Evolutionary conservation across 305 asterid genomes (phyloP).

Genomic region (Solanum hybrid): DNA sequence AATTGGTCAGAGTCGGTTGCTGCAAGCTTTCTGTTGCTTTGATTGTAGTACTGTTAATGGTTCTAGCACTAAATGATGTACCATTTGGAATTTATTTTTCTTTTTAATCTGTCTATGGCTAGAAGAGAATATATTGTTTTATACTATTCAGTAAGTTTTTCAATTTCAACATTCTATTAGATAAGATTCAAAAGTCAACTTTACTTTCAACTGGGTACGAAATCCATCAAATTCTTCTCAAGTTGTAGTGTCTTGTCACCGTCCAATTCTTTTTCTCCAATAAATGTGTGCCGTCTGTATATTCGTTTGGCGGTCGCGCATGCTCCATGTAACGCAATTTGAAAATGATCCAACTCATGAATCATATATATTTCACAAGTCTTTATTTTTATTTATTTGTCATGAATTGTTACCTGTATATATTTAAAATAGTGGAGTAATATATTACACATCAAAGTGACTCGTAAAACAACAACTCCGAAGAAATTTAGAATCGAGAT

Average conservation of each 20-base stretch:
- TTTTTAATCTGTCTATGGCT: too few relatives aligned
- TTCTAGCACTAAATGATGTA: not conserved
- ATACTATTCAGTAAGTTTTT: too few relatives aligned
- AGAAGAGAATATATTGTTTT: not conserved
- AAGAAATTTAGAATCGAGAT: not conserved
- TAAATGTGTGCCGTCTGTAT: not conserved
- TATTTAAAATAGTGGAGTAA: too few relatives aligned
- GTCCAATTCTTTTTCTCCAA: not conserved
- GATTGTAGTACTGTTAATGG: too few relatives aligned
- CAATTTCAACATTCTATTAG: too few relatives aligned
- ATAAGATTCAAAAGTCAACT: not conserved
- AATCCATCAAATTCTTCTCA: not conserved
- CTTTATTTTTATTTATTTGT: not conserved
- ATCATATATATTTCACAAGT: not conserved
- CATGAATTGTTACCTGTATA: not conserved
- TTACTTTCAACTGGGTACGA: too few relatives aligned
- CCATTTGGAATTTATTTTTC: not conserved
- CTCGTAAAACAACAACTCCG: not conserved
- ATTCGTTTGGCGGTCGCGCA: not conserved
- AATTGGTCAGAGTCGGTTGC: not conserved
- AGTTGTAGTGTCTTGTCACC: not conserved
- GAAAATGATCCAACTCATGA: not conserved
- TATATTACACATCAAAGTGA: not conserved
- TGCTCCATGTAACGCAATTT: not conserved
- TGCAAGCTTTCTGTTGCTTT: not conserved